These are phyloP conservation scores for Canavalia ensiformis DNA, from an alignment of 306 rosid species.

Conservation along the genomic window DNA sequence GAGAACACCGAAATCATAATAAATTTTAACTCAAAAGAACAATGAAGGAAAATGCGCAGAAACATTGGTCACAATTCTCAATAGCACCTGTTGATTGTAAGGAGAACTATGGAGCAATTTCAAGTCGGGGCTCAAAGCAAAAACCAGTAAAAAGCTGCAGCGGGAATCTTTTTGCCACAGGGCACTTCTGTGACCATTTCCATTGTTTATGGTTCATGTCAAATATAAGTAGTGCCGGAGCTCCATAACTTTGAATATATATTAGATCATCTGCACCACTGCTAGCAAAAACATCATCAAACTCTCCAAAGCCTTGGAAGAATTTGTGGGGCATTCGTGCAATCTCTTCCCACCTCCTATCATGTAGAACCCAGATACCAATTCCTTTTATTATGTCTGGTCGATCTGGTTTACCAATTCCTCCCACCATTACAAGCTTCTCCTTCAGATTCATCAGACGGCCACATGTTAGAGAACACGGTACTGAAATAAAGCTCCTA, in stretches of 20 bases:
- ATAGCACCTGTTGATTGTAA: slow-evolving; percentile 42
- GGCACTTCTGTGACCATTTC: slow-evolving; percentile 97
- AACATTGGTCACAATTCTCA: slow-evolving; percentile 41
- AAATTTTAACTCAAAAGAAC: slow-evolving; percentile 45
- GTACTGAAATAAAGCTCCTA: slow-evolving; percentile 67
- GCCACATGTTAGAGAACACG: slow-evolving; percentile 89
- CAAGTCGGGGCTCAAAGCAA: slow-evolving; percentile 92
- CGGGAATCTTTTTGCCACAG: slow-evolving; percentile 80
- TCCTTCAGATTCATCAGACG: slow-evolving; percentile 89
- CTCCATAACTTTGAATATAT: slow-evolving; percentile 93
- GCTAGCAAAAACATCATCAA: slow-evolving; percentile 91
- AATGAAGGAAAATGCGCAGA: slow-evolving; percentile 35
- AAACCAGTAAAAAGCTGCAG: slow-evolving; percentile 94
- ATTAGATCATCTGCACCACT: slow-evolving; percentile 86
- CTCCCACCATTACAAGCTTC: slow-evolving; percentile 94
- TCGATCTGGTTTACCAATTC: slow-evolving; percentile 83
- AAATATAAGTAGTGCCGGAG: slow-evolving; percentile 78
- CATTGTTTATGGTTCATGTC: slow-evolving; percentile 75
- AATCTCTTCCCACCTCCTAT: slow-evolving; percentile 81
- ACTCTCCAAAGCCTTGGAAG: slow-evolving; percentile 93
- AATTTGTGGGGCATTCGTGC: slow-evolving; percentile 86
- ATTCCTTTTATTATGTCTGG: slow-evolving; percentile 91
- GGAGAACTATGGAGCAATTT: slow-evolving; percentile 67
- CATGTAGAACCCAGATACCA: slow-evolving; percentile 84
- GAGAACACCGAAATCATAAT: slow-evolving; percentile 47